A percentile compares a stretch with the other conserved stretches of the same genome.
Conservation (phyloP, 345 rosid genomes). For the Clarkia xantiana region DNA sequence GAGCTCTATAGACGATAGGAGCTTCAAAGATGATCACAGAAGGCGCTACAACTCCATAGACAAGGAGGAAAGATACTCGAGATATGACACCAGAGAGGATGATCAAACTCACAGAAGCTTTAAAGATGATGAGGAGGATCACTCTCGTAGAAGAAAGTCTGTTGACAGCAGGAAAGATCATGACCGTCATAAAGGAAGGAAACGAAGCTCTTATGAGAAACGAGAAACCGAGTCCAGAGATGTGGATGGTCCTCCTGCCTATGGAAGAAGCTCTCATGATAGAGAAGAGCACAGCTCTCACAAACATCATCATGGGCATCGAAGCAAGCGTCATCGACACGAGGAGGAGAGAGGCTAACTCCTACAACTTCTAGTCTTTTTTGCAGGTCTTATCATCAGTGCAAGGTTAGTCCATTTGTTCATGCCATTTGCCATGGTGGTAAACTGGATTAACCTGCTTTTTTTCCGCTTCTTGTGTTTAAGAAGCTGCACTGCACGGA, state of each 20-base stretch:
- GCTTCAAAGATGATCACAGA: constrained; percentile 9
- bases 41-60: constrained; percentile 7
- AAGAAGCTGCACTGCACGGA: no score
- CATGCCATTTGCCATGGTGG: no score
- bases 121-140: constrained; percentile 17
- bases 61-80: constrained; percentile 13
- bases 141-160: constrained; percentile 18
- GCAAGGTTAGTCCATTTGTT: no score
- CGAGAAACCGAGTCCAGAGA: neutral
- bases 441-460: no score
- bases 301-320: neutral
- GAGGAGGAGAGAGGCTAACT: neutral
- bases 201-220: neutral
- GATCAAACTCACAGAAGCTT: constrained; percentile 11
- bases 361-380: no score
- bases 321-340: constrained; percentile 4
- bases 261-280: no score
- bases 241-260: no score
- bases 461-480: no score
- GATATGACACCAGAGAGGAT: constrained; percentile 20
- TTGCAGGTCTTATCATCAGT: no score
- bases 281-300: no score
- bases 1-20: constrained; percentile 14
- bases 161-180: constrained; percentile 10
- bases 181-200: constrained; percentile 2